Evolutionary conservation across 345 rosid genomes (phyloP).

Genomic region (Rhizophora mangle): DNA sequence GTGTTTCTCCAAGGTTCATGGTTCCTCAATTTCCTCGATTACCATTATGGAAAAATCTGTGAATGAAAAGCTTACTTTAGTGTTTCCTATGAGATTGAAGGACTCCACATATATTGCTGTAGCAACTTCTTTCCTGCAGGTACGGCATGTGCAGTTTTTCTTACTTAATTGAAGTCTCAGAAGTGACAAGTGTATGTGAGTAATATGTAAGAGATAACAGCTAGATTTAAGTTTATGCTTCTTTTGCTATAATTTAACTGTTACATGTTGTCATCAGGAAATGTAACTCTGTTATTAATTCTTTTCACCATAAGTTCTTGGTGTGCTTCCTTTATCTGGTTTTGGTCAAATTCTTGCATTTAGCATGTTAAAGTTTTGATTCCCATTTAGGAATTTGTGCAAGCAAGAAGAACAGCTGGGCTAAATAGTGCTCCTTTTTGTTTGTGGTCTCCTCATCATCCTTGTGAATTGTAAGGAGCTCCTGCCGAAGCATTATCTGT

Average conservation of each 20-base stretch:
- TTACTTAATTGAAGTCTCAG: conserved; percentile 6
- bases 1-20: conserved; percentile 22
- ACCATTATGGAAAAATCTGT: too few species aligned
- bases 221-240: too few species aligned
- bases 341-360: neutral
- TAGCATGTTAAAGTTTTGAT: conserved; percentile 6
- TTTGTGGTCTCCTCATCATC: conserved; percentile 74
- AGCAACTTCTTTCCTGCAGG: conserved; percentile 92
- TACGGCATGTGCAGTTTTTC: conserved; percentile 21
- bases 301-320: neutral
- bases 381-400: conserved; percentile 73
- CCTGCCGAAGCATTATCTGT: conserved; percentile 69
- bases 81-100: conserved; percentile 87
- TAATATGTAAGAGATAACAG: too few species aligned
- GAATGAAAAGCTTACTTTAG: conserved; percentile 61
- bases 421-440: conserved; percentile 84
- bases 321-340: neutral
- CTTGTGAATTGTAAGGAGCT: conserved; percentile 61
- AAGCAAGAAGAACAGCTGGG: conserved; percentile 76
- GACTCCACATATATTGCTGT: conserved; percentile 71
- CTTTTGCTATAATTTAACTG: too few species aligned
- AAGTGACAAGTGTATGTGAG: neutral
- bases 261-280: neutral
- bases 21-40: conserved; percentile 8
- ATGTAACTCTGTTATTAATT: neutral